Evolutionary conservation across 2,329 filamentous ascomycete species (phyloP).

Genomic region (Gnomoniopsis smithogilvyi): DNA sequence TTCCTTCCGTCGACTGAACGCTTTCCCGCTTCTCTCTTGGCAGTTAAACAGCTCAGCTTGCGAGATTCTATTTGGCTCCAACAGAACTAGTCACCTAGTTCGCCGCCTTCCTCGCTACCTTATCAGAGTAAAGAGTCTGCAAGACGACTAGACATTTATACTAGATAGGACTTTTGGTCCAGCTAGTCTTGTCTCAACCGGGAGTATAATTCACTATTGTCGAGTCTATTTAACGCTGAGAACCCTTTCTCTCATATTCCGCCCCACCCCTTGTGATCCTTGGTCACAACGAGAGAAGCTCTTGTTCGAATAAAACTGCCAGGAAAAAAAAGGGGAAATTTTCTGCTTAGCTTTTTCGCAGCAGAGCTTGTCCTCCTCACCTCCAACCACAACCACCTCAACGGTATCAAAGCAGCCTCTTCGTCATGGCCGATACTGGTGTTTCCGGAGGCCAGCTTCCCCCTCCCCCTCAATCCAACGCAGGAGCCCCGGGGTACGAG

Average conservation of each 20-base stretch:
- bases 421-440: constrained; percentile 75
- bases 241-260: constrained; percentile 2
- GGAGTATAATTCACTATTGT: constrained; percentile 4
- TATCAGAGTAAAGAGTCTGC: background rate
- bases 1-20: constrained; percentile 16
- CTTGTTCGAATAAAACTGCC: background rate
- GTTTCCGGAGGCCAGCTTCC: constrained; percentile 65
- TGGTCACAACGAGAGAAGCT: background rate
- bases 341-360: background rate
- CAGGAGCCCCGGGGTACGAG: constrained; percentile 68
- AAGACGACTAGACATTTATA: background rate
- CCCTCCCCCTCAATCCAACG: constrained; percentile 63
- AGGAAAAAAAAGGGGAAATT: background rate
- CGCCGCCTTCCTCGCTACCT: background rate
- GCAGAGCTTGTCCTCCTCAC: constrained; percentile 2
- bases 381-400: background rate
- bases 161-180: background rate
- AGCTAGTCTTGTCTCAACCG: background rate
- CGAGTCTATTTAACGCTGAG: background rate
- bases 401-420: background rate
- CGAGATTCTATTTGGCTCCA: constrained; percentile 7
- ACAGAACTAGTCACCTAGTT: background rate
- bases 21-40: constrained; percentile 9
- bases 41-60: constrained; percentile 6
- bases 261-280: background rate